Evolutionary conservation across 768 basidiomycete species (phyloP), one percentile per base, ranked within the genome.

Genomic region (Candolleomyces eurysporus): DNA sequence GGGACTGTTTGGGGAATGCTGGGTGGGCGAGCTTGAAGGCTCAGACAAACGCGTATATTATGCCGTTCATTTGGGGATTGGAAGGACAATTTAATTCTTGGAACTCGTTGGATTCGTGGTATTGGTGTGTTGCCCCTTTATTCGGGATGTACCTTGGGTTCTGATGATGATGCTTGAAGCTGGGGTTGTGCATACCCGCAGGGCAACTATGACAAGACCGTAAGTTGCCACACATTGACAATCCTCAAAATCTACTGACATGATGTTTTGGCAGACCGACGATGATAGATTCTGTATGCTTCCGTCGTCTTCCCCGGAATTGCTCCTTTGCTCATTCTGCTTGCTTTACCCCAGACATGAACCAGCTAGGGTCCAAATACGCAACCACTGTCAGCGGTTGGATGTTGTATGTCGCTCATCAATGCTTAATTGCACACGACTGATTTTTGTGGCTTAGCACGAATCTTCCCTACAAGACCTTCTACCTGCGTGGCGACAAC

Each of bases 151-250:
- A 43, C n/a, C 46, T 10, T 6, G 21, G 4, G 11, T 5, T 17
- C 48, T 50, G 14, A 58, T 62, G 52, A 39, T 13, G 61, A 16
- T 54, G 8, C n/a, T 9, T 26, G 5, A 54, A 78, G 79, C 74
- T 86, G 85, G 84, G 84, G 86, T 69, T 81, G 83, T 69, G 85
- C 83, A 6, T 88, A 85, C 85, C 85, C 86, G 0, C 76, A 82
- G 63, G 77, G 81, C 0, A 70, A 81, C 60, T 65, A 67, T 14
- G 73, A 75, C 6, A 80, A 82, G 66, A 79, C 72, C 45, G 82
- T 80, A 59, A 59, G 76, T 68, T 17, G 22, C 40, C 32, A 36
- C 45, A 21, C 2, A 7, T 17, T 45, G 26, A 21, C 46, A 31
- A 49, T 40, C 45, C 58, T 30, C 31, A n/a, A 48, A 31, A 7